These are phyloP conservation scores for Zygnema circumcarinatum DNA, from an alignment of 139 green algal genomes.

Conservation along the genomic window DNA sequence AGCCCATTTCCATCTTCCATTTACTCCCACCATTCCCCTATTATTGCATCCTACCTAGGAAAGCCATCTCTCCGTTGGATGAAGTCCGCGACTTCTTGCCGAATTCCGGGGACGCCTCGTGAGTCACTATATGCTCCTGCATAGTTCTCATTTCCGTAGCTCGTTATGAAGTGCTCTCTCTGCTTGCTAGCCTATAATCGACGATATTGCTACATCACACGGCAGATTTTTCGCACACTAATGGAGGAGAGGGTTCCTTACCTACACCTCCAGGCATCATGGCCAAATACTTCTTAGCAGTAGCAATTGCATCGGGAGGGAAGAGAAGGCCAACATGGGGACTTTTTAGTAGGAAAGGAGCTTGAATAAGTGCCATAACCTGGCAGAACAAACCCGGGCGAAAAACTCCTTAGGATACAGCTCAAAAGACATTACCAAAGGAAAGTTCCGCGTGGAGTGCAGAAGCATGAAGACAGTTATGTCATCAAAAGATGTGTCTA, in stretches of 20 bases:
- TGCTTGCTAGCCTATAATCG: not conserved
- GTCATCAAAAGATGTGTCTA: too few species aligned
- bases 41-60: conserved; percentile 49
- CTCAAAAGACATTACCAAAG: not conserved
- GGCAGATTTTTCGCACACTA: not conserved
- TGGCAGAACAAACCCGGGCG: conserved; percentile 61
- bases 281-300: conserved; percentile 75
- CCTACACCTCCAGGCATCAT: conserved; percentile 28
- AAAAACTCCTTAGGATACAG: not conserved
- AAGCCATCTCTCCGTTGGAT: conserved; percentile 79
- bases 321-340: conserved; percentile 75
- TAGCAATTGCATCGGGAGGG: conserved; percentile 79
- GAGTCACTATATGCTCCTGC: conserved; percentile 91
- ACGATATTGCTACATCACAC: not conserved
- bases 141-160: conserved; percentile 49
- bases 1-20: too few species aligned
- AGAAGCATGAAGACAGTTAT: not conserved
- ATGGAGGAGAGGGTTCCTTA: not conserved
- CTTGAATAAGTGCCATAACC: conserved; percentile 78
- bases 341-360: conserved; percentile 82
- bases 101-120: conserved; percentile 70
- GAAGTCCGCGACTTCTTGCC: conserved; percentile 80
- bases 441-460: not conserved
- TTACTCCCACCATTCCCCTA: too few species aligned
- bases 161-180: too few species aligned